Base-by-base conservation (phyloP, 1,284 basidiomycete genomes). In the Paramarasmius palmivorus region DNA sequence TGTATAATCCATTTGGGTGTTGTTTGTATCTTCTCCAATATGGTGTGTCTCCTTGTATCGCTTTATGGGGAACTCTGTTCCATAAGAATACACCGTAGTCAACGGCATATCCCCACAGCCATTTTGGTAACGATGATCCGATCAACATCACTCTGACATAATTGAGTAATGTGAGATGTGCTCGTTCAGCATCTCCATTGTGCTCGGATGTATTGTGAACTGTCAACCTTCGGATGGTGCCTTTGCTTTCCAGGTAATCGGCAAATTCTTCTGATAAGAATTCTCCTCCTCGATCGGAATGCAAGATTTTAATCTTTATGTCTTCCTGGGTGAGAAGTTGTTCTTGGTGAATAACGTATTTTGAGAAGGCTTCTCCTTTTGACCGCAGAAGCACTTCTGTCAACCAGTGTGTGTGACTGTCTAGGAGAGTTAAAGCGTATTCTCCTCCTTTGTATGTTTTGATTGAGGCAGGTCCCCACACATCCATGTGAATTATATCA, bases 381-480 rank as follows among this genome's bases (percentile, higher is more conserved):
- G 20, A 42, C n/a, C 22, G 34, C 4, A 19, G 12, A 4, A 41
- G 2, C 3, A 23, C n/a, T 41, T 41, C 40, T 10, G n/a, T 19
- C 3, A 68, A 51, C 29, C 68, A 55, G 40, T 63, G 54, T 0
- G 64, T 15, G 17, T 44, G 52, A 14, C 60, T 62, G 51, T 69
- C 67, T 2, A 56, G 65, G 48, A 65, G 63, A 0, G 54, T 63
- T 12, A 65, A 41, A 23, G 57, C 65, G 46, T 66, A 69, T 7
- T 56, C 23, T 17, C 54, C 39, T 12, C 56, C 53, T 1, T 62
- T 53, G 17, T 68, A 50, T 1, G 68, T 66, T 45, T 58, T 41
- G 1, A 64, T 57, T 2, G 50, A 55, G 2, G 73, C 63, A 4
- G 67, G 68, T 25, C 74, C 74, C 73, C 73, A 76, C 6, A 74